Percentiles rank a stretch among this genome's conserved stretches.
These are phyloP conservation scores for Teratosphaeria destructans DNA, from an alignment of 2,329 filamentous ascomycete genomes.

Conservation along the genomic window DNA sequence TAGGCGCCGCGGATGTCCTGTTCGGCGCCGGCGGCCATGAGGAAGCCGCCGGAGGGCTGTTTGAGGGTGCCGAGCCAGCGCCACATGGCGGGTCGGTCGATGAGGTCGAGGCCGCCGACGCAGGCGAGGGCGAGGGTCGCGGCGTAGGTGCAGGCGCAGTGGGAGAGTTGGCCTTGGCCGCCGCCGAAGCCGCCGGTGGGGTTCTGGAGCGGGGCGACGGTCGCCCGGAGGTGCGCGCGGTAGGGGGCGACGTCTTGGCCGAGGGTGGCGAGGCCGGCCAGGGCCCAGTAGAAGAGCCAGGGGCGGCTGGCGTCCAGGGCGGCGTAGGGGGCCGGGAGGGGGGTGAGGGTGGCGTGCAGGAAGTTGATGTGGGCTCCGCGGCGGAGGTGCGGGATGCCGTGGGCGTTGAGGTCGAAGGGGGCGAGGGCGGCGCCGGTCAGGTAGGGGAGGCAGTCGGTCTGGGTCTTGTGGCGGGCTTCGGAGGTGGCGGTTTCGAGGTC, in stretches of 20 bases:
- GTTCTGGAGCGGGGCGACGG: slow-evolving; percentile 75
- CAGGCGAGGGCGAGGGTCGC: slow-evolving; percentile 67
- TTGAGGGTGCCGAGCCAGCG: slow-evolving; percentile 81
- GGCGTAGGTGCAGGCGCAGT: slow-evolving; percentile 84
- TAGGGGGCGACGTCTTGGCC: slow-evolving; percentile 62
- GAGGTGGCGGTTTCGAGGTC: slow-evolving; percentile 16
- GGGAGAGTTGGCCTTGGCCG: slow-evolving; percentile 81
- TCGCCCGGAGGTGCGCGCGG: slow-evolving; percentile 54
- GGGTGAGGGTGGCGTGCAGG: slow-evolving; percentile 43
- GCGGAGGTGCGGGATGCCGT: slow-evolving; percentile 66
- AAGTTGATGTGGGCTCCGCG: slow-evolving; percentile 52
- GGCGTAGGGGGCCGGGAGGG: slow-evolving; percentile 60
- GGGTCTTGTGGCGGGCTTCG: slow-evolving; percentile 12
- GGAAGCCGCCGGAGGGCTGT: slow-evolving; percentile 80
- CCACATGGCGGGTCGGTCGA: slow-evolving; percentile 82
- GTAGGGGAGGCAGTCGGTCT: slow-evolving; percentile 17
- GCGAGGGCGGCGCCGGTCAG: slow-evolving; percentile 26
- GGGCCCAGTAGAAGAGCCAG: slow-evolving; percentile 90
- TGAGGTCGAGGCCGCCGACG: slow-evolving; percentile 63
- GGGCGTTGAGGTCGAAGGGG: slow-evolving; percentile 45
- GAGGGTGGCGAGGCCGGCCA: slow-evolving; percentile 64
- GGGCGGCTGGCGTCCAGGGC: slow-evolving; percentile 77
- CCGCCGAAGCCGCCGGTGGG: slow-evolving; percentile 77
- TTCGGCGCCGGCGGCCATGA: slow-evolving; percentile 75
- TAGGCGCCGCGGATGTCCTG: slow-evolving; percentile 92